Evolutionary conservation across 176 grass and related monocot species (phyloP).

Genomic region (Cenchrus fungigraminus): DNA sequence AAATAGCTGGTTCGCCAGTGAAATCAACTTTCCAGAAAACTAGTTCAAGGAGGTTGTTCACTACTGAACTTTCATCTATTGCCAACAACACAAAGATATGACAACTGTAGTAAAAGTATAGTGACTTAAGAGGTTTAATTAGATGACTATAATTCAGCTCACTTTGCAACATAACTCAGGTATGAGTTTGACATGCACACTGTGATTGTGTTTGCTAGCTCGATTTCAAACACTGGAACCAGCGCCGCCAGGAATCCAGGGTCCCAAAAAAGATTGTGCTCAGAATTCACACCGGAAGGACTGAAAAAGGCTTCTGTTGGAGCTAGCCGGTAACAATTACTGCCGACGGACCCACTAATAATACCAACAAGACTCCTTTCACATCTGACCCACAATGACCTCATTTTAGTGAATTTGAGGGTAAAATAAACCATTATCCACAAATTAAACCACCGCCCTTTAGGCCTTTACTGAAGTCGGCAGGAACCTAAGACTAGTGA

Average conservation of each 20-base stretch:
- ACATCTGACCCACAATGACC: not conserved
- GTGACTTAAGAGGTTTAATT: not conserved
- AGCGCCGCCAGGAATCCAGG: constrained; percentile 25
- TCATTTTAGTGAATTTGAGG: not conserved
- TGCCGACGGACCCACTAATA: constrained; percentile 35
- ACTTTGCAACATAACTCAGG: not conserved
- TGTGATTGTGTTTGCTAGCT: constrained; percentile 9
- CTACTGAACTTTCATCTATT: not conserved
- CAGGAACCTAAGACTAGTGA: constrained; percentile 17
- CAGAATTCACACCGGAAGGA: constrained; percentile 29
- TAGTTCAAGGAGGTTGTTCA: constrained; percentile 6
- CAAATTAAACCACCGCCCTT: constrained; percentile 20
- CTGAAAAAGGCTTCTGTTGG: constrained; percentile 43
- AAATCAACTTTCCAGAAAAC: not conserved
- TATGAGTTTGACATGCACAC: not conserved
- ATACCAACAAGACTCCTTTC: constrained; percentile 17
- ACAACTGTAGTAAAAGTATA: not conserved
- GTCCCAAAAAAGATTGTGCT: constrained; percentile 26
- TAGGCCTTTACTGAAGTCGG: not conserved
- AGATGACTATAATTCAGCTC: not conserved
- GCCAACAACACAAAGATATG: constrained; percentile 8
- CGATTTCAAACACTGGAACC: not conserved
- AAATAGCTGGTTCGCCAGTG: constrained; percentile 6
- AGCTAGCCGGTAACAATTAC: constrained; percentile 27
- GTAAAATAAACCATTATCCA: constrained; percentile 10